phyloP scores from a whole-genome alignment of 495 filamentous ascomycete species.

The Filosporella fistucella region DNA sequence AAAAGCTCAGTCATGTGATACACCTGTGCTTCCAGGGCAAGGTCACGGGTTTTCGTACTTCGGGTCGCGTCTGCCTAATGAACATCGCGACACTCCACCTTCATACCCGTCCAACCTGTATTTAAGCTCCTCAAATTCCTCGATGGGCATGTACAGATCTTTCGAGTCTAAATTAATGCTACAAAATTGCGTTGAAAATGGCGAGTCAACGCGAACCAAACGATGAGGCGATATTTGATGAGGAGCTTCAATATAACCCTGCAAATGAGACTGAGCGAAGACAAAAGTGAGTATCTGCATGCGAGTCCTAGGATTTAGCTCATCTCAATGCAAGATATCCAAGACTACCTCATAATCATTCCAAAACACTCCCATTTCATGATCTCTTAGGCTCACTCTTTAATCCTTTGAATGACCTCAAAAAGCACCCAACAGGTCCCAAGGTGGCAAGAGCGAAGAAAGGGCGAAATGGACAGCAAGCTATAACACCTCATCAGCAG shows the following conservation, averaged over 20 bases:
- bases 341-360: constrained; percentile 76
- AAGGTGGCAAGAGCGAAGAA: constrained; percentile 39
- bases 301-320: not conserved
- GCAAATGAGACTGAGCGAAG: constrained; percentile 46
- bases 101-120: no score
- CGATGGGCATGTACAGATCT: no score
- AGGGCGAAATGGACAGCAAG: constrained; percentile 48
- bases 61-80: no score
- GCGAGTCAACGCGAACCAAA: no score
- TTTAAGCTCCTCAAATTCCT: no score
- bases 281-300: constrained; percentile 46
- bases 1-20: no score
- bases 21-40: no score
- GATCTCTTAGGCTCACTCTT: constrained; percentile 75
- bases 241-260: constrained; percentile 41
- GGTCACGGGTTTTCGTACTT: no score
- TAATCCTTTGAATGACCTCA: constrained; percentile 79
- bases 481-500: constrained; percentile 71
- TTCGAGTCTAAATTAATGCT: no score
- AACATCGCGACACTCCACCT: no score
- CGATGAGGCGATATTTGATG: no score
- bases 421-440: constrained; percentile 62
- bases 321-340: constrained; percentile 57
- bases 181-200: no score
- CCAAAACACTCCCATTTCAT: constrained; percentile 76